Conservation (phyloP, 768 basidiomycete genomes). For the Suillus subalutaceus region DNA sequence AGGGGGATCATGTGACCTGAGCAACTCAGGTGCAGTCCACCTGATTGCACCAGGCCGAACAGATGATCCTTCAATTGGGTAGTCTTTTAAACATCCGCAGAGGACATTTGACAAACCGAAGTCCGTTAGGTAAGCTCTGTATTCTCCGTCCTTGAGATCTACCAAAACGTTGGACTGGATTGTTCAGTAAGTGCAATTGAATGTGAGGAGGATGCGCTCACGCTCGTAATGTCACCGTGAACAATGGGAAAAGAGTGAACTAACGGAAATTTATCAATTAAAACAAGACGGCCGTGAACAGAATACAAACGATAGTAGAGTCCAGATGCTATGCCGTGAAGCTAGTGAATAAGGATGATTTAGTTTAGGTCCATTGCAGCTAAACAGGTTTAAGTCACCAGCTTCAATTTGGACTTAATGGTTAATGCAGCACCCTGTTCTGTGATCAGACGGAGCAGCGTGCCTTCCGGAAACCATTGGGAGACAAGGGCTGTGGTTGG, state of each 20-base stretch:
- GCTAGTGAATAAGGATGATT: slow-evolving; percentile 10
- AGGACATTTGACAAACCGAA: slow-evolving; percentile 48
- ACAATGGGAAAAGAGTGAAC: slow-evolving; percentile 20
- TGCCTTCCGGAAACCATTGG: slow-evolving; percentile 4
- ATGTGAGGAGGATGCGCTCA: slow-evolving; percentile 7
- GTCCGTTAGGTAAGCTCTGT: slow-evolving; percentile 43
- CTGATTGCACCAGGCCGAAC: slow-evolving; percentile 19
- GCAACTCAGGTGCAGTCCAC: slow-evolving; percentile 14
- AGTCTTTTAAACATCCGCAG: slow-evolving; percentile 30
- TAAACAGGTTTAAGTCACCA: background rate
- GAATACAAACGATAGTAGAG: slow-evolving; percentile 14
- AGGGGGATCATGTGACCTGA: slow-evolving; percentile 31
- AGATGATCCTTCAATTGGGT: slow-evolving; percentile 27
- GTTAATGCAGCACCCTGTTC: background rate
- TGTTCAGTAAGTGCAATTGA: too few species aligned
- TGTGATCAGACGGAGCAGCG: background rate
- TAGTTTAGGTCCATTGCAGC: background rate
- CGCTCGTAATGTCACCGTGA: slow-evolving; percentile 23
- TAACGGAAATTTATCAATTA: background rate
- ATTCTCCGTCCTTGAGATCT: slow-evolving; percentile 9
- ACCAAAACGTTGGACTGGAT: slow-evolving; percentile 23
- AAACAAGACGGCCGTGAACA: too few species aligned
- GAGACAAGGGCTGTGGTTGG: background rate
- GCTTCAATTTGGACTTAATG: background rate
- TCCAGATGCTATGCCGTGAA: slow-evolving; percentile 18